These are phyloP conservation scores for Microbotryum violaceum DNA, from an alignment of 1,284 basidiomycete genomes.

Conservation along the genomic window DNA sequence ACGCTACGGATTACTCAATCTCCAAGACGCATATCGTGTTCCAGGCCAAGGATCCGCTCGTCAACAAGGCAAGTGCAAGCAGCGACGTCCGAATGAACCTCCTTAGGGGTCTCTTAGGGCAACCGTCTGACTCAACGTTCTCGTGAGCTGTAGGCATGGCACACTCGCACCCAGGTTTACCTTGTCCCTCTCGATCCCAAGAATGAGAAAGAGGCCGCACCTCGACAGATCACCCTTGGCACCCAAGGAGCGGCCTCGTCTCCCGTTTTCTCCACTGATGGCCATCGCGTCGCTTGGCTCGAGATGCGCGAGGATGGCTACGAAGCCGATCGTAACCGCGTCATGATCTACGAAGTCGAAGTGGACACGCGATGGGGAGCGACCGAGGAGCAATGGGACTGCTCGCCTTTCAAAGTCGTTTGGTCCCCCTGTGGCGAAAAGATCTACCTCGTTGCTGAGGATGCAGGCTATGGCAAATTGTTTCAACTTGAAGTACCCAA, in stretches of 20 bases:
- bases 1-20: constrained; percentile 66
- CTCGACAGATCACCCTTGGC: constrained; percentile 58
- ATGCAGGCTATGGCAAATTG: constrained; percentile 53
- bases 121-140: constrained; percentile 21
- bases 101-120: too few species aligned
- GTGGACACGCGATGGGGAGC: constrained; percentile 58
- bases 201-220: constrained; percentile 41
- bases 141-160: constrained; percentile 49
- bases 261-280: constrained; percentile 57
- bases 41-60: constrained; percentile 68
- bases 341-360: constrained; percentile 61
- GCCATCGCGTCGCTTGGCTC: constrained; percentile 64
- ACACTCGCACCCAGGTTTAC: constrained; percentile 68
- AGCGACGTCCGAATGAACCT: too few species aligned
- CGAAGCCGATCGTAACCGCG: constrained; percentile 57
- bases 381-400: constrained; percentile 68
- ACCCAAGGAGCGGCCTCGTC: constrained; percentile 69
- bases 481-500: constrained; percentile 52
- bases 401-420: constrained; percentile 56
- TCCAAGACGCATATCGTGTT: constrained; percentile 64
- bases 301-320: constrained; percentile 79
- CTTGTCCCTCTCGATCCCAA: constrained; percentile 37
- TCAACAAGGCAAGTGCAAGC: constrained; percentile 42
- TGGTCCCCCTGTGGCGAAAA: constrained; percentile 64
- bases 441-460: constrained; percentile 64